phyloP scores from a whole-genome alignment of 225 moss, liverwort and hornwort species.

The Pseudoscleropodium purum region DNA sequence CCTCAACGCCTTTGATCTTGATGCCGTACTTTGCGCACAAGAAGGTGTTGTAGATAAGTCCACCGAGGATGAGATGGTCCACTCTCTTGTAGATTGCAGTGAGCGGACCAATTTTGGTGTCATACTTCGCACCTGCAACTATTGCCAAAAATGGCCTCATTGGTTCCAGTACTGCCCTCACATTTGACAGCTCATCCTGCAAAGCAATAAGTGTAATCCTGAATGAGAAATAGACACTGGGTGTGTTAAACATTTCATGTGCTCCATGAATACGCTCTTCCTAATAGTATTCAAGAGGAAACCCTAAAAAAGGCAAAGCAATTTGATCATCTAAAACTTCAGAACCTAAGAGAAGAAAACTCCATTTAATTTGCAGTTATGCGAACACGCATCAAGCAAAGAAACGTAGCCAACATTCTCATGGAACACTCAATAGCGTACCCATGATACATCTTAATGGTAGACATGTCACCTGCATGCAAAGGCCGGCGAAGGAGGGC shows the following conservation, averaged over 20 bases:
- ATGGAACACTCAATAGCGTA: not conserved
- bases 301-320: not conserved
- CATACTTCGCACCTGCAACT: conserved; percentile 55
- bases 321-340: not conserved
- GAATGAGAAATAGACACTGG: not conserved
- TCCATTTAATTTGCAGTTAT: not conserved
- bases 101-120: conserved; percentile 57
- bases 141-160: conserved; percentile 49
- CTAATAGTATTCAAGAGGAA: not conserved
- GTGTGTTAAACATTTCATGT: not conserved
- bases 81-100: conserved; percentile 52
- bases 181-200: conserved; percentile 53
- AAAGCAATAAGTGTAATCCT: not conserved
- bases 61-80: conserved; percentile 44
- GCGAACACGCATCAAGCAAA: not conserved
- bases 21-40: conserved; percentile 47
- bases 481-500: conserved; percentile 82
- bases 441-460: not conserved
- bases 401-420: not conserved
- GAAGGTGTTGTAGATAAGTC: conserved; percentile 56
- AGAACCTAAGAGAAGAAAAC: not conserved
- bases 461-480: conserved; percentile 59
- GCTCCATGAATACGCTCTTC: not conserved
- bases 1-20: conserved; percentile 53
- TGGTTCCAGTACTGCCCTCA: conserved; percentile 43